phyloP scores from a whole-genome alignment of 78 protist genomes.

The Dictyostelium purpureum region DNA sequence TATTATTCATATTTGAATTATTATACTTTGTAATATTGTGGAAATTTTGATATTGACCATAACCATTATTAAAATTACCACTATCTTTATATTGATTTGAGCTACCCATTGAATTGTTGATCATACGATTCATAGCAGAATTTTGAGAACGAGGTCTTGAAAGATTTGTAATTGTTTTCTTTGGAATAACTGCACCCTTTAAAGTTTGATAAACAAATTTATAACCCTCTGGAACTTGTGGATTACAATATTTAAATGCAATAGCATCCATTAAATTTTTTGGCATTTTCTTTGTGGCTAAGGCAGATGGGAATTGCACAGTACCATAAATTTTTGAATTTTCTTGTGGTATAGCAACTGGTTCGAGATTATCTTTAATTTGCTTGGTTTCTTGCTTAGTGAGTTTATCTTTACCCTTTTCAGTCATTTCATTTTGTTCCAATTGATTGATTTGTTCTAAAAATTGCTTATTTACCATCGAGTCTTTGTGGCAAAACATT shows the following conservation, averaged over 20 bases:
- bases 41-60: neutral
- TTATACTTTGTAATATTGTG: neutral
- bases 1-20: neutral
- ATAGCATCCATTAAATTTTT: neutral
- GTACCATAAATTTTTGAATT: conserved; percentile 8
- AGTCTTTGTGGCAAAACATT: conserved; percentile 9
- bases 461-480: neutral
- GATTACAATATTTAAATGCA: conserved; percentile 6
- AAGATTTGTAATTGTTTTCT: neutral
- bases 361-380: neutral
- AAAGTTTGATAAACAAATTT: neutral
- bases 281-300: conserved; percentile 10
- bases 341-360: neutral
- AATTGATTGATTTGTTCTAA: neutral
- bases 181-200: neutral
- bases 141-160: conserved; percentile 28
- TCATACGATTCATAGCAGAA: conserved; percentile 58
- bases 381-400: too few relatives aligned
- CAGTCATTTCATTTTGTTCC: neutral
- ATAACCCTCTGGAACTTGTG: conserved; percentile 25
- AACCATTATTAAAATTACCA: neutral
- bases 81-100: conserved; percentile 68
- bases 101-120: conserved; percentile 11
- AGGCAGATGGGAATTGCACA: neutral
- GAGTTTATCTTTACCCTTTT: neutral